Conservation (phyloP, 1,284 basidiomycete genomes). For the Meira nashicola region DNA sequence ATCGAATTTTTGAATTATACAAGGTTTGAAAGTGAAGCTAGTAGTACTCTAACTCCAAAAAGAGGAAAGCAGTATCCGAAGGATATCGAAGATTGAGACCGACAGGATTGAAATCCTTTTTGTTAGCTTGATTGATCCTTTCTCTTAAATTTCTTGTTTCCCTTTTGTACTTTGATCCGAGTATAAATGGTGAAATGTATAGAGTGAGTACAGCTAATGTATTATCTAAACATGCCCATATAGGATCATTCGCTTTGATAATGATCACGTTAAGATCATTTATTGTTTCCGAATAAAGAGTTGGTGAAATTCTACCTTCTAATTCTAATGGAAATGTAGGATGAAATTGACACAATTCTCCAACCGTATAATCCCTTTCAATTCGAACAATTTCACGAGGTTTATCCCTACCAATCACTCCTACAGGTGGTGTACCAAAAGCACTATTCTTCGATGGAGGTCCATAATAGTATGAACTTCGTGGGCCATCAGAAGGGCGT, state of each 20-base stretch:
- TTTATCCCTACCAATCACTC: constrained; percentile 72
- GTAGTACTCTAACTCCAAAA: constrained; percentile 54
- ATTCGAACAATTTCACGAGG: constrained; percentile 76
- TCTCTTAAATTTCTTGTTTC: constrained; percentile 67
- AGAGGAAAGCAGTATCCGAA: constrained; percentile 70
- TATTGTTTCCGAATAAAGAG: constrained; percentile 27
- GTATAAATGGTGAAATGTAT: constrained; percentile 57
- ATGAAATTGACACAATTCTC: constrained; percentile 71
- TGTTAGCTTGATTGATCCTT: constrained; percentile 65
- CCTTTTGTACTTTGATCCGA: constrained; percentile 71
- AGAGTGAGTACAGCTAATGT: constrained; percentile 26
- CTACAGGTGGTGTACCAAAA: constrained; percentile 69
- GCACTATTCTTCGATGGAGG: constrained; percentile 57
- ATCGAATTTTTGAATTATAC: no score
- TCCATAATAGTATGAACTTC: constrained; percentile 34
- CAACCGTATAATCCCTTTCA: constrained; percentile 74
- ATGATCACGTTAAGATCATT: constrained; percentile 39
- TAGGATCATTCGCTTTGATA: constrained; percentile 25
- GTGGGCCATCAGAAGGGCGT: constrained; percentile 14
- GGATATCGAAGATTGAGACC: constrained; percentile 79
- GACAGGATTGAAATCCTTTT: constrained; percentile 67
- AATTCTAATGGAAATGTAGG: constrained; percentile 75
- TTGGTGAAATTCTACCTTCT: constrained; percentile 61
- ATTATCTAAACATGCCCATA: constrained; percentile 31
- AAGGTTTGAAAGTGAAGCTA: no score